These are phyloP conservation scores for Cryptococcus neoformans DNA, from an alignment of 1,284 basidiomycete species.

Conservation along the genomic window DNA sequence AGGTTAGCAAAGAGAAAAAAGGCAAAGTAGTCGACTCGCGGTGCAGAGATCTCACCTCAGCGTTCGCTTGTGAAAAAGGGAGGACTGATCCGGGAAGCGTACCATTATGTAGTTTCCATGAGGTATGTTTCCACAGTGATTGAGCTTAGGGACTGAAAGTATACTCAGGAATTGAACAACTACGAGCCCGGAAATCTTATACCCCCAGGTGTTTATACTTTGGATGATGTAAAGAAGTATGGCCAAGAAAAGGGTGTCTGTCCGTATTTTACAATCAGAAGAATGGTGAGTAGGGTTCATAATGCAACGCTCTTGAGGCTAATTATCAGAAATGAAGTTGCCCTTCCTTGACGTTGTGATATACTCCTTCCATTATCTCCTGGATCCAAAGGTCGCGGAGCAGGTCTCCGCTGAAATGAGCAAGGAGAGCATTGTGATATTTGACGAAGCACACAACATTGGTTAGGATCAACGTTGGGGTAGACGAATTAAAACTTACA, in stretches of 20 bases:
- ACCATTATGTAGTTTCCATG: slow-evolving; percentile 92
- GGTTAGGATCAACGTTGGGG: slow-evolving; percentile 55
- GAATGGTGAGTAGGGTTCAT: slow-evolving; percentile 68
- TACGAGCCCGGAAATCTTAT: slow-evolving; percentile 81
- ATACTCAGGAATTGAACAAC: slow-evolving; percentile 64
- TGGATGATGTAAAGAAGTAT: slow-evolving; percentile 89
- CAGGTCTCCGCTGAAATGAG: slow-evolving; percentile 98
- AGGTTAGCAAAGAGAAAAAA: slow-evolving; percentile 97
- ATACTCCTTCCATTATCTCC: slow-evolving; percentile 98
- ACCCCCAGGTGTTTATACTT: slow-evolving; percentile 86
- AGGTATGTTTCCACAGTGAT: slow-evolving; percentile 57
- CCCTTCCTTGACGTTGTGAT: slow-evolving; percentile 95
- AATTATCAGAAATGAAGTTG: slow-evolving; percentile 58
- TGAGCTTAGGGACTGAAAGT: neutral
- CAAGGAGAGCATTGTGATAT: slow-evolving; percentile 97
- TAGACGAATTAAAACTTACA: too few species aligned
- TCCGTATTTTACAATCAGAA: slow-evolving; percentile 93
- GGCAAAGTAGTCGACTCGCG: slow-evolving; percentile 95
- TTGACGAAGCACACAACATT: slow-evolving; percentile 99
- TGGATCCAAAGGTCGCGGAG: slow-evolving; percentile 98
- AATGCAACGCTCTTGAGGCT: neutral
- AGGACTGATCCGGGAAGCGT: slow-evolving; percentile 86
- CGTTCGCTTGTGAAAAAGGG: slow-evolving; percentile 80
- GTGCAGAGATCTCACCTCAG: slow-evolving; percentile 91
- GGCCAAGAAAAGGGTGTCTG: slow-evolving; percentile 83